Percentiles rank a stretch among this genome's conserved stretches.
Evolutionary conservation across 2,329 filamentous ascomycete species (phyloP).

Genomic region (Fusarium musae): DNA sequence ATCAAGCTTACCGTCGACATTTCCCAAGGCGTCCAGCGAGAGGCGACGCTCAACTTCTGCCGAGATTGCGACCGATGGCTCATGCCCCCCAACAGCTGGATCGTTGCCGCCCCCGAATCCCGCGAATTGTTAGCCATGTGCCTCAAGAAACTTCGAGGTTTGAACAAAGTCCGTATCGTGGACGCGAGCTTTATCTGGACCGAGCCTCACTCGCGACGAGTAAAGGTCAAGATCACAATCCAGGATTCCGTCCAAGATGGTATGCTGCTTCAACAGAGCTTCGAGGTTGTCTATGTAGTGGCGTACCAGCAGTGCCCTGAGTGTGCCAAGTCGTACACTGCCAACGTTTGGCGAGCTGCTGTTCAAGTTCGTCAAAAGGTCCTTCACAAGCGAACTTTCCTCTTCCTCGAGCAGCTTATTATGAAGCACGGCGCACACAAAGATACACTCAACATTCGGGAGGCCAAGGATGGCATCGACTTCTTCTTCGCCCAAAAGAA

Average conservation of each 20-base stretch:
- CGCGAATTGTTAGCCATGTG: conserved; percentile 93
- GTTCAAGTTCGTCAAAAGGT: conserved; percentile 98
- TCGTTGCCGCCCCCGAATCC: conserved; percentile 85
- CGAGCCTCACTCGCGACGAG: conserved; percentile 90
- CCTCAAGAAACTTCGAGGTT: conserved; percentile 84
- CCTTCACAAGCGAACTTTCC: conserved; percentile 83
- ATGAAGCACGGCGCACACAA: conserved; percentile 91
- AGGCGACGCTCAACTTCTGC: conserved; percentile 91
- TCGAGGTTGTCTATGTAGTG: conserved; percentile 93
- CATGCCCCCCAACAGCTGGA: conserved; percentile 85
- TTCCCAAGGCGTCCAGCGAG: conserved; percentile 88
- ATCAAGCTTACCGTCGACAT: conserved; percentile 95
- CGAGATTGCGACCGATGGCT: conserved; percentile 95
- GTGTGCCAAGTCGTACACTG: conserved; percentile 94
- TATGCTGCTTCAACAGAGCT: conserved; percentile 85
- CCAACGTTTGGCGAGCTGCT: conserved; percentile 92
- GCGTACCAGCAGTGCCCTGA: conserved; percentile 94
- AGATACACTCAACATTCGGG: conserved; percentile 98
- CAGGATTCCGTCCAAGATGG: conserved; percentile 75
- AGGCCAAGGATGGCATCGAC: conserved; percentile 94
- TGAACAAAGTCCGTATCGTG: conserved; percentile 92
- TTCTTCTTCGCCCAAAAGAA: conserved; percentile 94
- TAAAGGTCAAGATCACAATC: conserved; percentile 96
- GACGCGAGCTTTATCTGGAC: conserved; percentile 99
- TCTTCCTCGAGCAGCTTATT: conserved; percentile 89